Evolutionary conservation across 2,329 filamentous ascomycete species (phyloP), one percentile per base, ranked within the genome.

Genomic region (Pseudogymnoascus sp.): DNA sequence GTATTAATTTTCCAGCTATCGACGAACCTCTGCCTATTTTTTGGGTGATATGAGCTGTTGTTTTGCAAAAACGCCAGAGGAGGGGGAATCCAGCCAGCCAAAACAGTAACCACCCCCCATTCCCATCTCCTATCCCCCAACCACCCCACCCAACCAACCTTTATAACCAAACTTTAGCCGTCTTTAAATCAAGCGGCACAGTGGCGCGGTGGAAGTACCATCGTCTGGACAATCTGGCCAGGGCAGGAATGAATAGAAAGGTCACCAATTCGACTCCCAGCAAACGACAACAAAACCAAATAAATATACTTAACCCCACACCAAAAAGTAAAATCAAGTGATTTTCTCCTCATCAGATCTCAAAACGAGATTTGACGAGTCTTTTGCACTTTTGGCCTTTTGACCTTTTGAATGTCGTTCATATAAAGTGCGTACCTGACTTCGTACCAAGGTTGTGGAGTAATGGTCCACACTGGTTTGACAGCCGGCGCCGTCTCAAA

Each of bases 141-240:
- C 25, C 25, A 50, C 22, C 8, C 25, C 30, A 50, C 43, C 9
- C 8, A 11, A 12, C 43, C 8, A 30, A 50, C 18, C 43, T 2
- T 30, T 30, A 50, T 50, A 50, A 50, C 14, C 5, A n/a, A 30
- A 50, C 14, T 30, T 12, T 50, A 50, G 43, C 43, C 25, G 18
- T 15, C 43, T 50, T 30, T n/a, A 50, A 50, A 50, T 50, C n/a
- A 50, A 50, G 43, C 43, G 43, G 43, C 25, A 50, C 43, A 50
- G 43, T 50, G 43, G 43, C 43, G 25, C 43, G n/a, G 43, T 50
- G 22, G 43, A 50, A 50, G 43, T 18, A 50, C 43, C 43, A 30
- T 25, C n/a, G 43, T 50, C 43, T 50, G 43, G 43, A 50, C 43
- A 50, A 50, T 50, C 43, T 50, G 43, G 43, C 43, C 43, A 50